These are phyloP conservation scores for Trematosphaeria pertusa DNA, from an alignment of 2,329 filamentous ascomycete species.

Conservation along the genomic window DNA sequence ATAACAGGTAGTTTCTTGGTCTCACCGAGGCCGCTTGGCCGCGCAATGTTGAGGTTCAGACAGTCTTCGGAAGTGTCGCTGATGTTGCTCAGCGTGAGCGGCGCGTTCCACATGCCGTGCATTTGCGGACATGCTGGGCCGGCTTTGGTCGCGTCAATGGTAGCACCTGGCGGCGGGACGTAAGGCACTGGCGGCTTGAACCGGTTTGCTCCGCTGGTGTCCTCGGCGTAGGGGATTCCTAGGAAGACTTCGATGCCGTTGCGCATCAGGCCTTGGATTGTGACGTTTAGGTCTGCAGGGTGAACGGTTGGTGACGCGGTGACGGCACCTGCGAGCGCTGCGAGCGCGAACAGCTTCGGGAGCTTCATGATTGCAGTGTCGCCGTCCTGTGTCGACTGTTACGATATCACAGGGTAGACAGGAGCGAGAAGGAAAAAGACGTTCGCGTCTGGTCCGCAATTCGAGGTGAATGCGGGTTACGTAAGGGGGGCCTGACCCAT, in stretches of 20 bases:
- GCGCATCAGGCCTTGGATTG: conserved; percentile 52
- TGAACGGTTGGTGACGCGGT: conserved; percentile 13
- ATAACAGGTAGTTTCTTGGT: conserved; percentile 58
- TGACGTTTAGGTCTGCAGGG: conserved; percentile 35
- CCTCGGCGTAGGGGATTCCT: conserved; percentile 56
- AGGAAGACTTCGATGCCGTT: conserved; percentile 58
- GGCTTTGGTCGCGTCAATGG: conserved; percentile 49
- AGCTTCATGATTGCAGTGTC: conserved; percentile 18
- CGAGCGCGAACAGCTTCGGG: conserved; percentile 2
- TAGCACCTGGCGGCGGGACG: conserved; percentile 38
- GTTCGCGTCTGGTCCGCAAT: too few relatives aligned
- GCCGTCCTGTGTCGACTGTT: too few relatives aligned
- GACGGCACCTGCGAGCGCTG: conserved; percentile 11
- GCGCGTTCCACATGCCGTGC: conserved; percentile 34
- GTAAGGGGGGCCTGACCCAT: too few relatives aligned
- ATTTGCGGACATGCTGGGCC: conserved; percentile 57
- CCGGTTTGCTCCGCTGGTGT: conserved; percentile 54
- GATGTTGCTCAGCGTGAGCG: conserved; percentile 43
- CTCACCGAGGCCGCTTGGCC: conserved; percentile 53
- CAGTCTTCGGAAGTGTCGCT: conserved; percentile 61
- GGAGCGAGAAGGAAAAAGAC: too few relatives aligned
- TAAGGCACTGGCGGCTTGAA: conserved; percentile 55
- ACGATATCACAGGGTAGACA: too few relatives aligned
- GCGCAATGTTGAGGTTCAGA: conserved; percentile 66
- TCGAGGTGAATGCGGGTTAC: too few relatives aligned